These are phyloP conservation scores for Tricholoma hemisulphureum DNA, from an alignment of 768 basidiomycete species.

Conservation along the genomic window DNA sequence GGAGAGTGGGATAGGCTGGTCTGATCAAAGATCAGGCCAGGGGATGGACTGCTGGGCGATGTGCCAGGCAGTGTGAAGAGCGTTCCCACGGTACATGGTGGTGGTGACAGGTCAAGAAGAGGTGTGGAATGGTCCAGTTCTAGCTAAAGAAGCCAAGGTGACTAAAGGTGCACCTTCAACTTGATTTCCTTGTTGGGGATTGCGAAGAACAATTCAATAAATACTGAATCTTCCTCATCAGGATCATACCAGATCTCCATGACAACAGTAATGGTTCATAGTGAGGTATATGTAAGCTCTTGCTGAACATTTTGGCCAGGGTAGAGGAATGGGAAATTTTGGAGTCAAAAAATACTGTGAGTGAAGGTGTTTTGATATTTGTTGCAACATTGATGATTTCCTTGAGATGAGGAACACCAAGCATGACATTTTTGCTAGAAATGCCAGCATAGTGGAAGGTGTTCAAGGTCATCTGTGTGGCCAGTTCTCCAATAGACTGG, in stretches of 20 bases:
- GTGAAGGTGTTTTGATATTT: slow-evolving; percentile 97
- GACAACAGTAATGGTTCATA: slow-evolving; percentile 90
- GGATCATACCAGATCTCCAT: slow-evolving; percentile 99
- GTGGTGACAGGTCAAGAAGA: too few species aligned
- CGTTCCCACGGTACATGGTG: too few species aligned
- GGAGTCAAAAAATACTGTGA: slow-evolving; percentile 85
- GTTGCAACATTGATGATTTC: slow-evolving; percentile 99
- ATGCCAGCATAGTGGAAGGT: slow-evolving; percentile 99
- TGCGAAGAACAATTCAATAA: slow-evolving; percentile 98
- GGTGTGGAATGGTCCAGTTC: slow-evolving; percentile 97
- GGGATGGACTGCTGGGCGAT: too few species aligned
- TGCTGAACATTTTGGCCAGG: slow-evolving; percentile 87
- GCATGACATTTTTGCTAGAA: slow-evolving; percentile 97
- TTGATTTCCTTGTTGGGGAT: slow-evolving; percentile 98
- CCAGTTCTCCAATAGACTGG: slow-evolving; percentile 98
- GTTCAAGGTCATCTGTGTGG: slow-evolving; percentile 99
- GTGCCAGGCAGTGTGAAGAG: too few species aligned
- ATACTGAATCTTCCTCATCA: slow-evolving; percentile 90
- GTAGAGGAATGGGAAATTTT: slow-evolving; percentile 59
- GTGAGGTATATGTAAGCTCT: slow-evolving; percentile 89
- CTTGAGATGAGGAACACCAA: slow-evolving; percentile 98
- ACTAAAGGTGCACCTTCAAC: slow-evolving; percentile 84
- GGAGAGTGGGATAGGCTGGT: too few species aligned
- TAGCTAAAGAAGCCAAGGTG: slow-evolving; percentile 95
- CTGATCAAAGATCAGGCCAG: too few species aligned